Percentiles rank a stretch among this genome's conserved stretches.
phyloP scores from a whole-genome alignment of 2,329 filamentous ascomycete genomes.

The Aspergillus fructus region DNA sequence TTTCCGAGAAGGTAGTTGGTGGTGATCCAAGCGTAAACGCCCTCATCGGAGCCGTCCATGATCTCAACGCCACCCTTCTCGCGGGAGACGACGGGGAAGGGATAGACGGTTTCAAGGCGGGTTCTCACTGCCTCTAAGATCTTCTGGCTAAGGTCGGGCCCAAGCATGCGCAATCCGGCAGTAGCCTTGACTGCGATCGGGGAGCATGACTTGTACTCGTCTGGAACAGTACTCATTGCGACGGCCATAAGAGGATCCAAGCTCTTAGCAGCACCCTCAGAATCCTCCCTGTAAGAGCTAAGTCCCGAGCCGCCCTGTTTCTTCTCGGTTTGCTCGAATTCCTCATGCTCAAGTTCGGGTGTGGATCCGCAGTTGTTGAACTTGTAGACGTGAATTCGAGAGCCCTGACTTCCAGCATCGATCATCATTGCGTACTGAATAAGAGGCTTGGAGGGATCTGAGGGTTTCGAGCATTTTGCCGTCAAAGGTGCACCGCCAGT shows the following conservation, averaged over 20 bases:
- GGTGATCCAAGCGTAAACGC: conserved; percentile 98
- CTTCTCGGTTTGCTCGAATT: conserved; percentile 92
- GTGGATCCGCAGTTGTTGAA: conserved; percentile 98
- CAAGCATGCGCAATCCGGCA: conserved; percentile 85
- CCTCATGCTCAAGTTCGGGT: conserved; percentile 89
- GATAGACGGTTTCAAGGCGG: conserved; percentile 83
- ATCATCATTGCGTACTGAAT: conserved; percentile 99
- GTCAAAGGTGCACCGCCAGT: conserved; percentile 53
- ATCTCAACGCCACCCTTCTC: conserved; percentile 88
- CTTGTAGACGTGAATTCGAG: conserved; percentile 96
- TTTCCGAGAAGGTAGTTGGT: conserved; percentile 98
- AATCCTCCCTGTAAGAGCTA: conserved; percentile 83
- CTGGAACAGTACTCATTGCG: conserved; percentile 79
- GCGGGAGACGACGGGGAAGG: conserved; percentile 87
- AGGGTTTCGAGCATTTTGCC: conserved; percentile 76
- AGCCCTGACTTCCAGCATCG: conserved; percentile 95
- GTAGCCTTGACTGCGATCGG: conserved; percentile 98
- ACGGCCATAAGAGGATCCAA: conserved; percentile 85
- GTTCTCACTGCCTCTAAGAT: conserved; percentile 82
- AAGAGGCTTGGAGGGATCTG: conserved; percentile 84
- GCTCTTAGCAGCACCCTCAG: conserved; percentile 83
- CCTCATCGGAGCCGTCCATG: conserved; percentile 97
- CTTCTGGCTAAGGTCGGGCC: conserved; percentile 73
- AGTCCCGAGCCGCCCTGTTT: conserved; percentile 74
- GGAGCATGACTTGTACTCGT: conserved; percentile 85